phyloP scores from a whole-genome alignment of 768 basidiomycete species.

The Kwoniella mangroviensis region DNA sequence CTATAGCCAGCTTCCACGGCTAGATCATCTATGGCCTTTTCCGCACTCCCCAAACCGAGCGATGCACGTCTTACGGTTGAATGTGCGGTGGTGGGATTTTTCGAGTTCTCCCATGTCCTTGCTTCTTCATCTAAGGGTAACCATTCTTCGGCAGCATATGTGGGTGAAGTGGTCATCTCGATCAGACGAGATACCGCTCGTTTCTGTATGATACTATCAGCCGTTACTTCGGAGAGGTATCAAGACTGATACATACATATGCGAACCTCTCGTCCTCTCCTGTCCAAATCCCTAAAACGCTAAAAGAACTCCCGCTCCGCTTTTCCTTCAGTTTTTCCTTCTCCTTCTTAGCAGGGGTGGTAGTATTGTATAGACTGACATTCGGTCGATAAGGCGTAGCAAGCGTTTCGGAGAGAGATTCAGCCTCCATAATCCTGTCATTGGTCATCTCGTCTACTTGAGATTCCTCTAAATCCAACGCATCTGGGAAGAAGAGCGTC shows the following conservation, averaged over 20 bases:
- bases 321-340: conserved; percentile 33
- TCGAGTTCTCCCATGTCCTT: conserved; percentile 47
- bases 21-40: conserved; percentile 35
- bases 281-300: conserved; percentile 65
- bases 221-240: not conserved
- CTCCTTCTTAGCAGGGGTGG: conserved; percentile 33
- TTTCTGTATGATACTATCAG: conserved; percentile 52
- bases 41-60: not conserved
- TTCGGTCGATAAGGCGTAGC: conserved; percentile 65
- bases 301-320: conserved; percentile 57
- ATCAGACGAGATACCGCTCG: conserved; percentile 66
- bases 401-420: conserved; percentile 62
- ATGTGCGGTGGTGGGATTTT: not conserved
- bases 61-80: not conserved
- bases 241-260: conserved; percentile 57
- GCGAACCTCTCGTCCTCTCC: conserved; percentile 69
- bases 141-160: conserved; percentile 53
- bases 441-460: conserved; percentile 45
- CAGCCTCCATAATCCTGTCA: conserved; percentile 59
- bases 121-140: conserved; percentile 40
- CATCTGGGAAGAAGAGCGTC: conserved; percentile 67
- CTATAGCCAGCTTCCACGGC: conserved; percentile 54
- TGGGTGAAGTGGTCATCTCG: conserved; percentile 63
- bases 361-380: conserved; percentile 63
- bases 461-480: conserved; percentile 48